Evolutionary conservation across 352 stramenopile species (phyloP), one percentile per base, ranked within the genome.

Genomic region (Achlya hypogyna): DNA sequence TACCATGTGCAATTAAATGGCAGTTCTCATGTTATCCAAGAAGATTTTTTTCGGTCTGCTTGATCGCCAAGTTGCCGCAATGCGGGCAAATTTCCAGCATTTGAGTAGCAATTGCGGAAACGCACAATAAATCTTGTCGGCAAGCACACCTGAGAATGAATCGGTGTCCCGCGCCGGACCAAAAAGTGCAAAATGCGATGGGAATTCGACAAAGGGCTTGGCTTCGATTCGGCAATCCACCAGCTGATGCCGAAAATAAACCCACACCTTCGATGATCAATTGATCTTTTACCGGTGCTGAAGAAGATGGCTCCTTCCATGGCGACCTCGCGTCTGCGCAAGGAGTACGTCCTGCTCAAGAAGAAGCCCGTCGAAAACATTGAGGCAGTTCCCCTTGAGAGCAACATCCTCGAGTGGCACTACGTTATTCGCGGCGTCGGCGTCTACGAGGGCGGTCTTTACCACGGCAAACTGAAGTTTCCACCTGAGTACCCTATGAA

Each of bases 391-490:
- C 92, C 94, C 32, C 76, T 96, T 51, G 91, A 98, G 71, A 80
- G 74, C 38, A 98, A 98, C 74, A 97, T 98, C 59, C 80, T 98
- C n/a, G 91, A 98, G 78, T 98, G 95, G 90, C 91, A 98, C 74
- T 98, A 98, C 73, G 91, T 98, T 9, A 93, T 98, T 71, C 80
- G 72, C 20, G 84, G 84, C 47, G 89, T 83, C 16, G 58, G 73
- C 4, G 78, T 74, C n/a, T 98, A 97, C 69, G 89, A 93, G 64
- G 89, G 89, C 51, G 91, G 91, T 1, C 83, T 78, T 72, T 98
- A 98, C 78, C 84, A 96, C 63, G 91, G 91, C 27, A 89, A 89
- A 34, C 83, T 98, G 45, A 88, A 91, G 68, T 98, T 98, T 66
- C 93, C 93, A 6, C 91, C 84, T 40, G 86, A 97, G 72, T 98